Evolutionary conservation across 805 yeast genomes (phyloP).

Genomic region (Starmerella stellata): DNA sequence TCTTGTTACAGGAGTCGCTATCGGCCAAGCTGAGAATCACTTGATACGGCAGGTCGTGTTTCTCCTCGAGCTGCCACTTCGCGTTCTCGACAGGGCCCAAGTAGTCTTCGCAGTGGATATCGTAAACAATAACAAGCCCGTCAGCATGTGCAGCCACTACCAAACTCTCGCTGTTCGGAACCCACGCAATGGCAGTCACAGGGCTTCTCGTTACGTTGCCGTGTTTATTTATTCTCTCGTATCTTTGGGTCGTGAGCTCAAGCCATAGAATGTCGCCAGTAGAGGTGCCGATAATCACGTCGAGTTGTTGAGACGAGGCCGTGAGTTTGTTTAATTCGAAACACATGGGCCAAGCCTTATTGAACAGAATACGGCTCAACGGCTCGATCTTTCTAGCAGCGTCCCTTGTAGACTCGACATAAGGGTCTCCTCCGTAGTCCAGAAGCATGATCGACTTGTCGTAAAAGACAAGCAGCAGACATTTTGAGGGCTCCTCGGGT

Average conservation of each 20-base stretch:
- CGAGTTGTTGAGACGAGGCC: constrained; percentile 24
- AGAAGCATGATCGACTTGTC: constrained; percentile 12
- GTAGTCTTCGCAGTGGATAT: constrained; percentile 33
- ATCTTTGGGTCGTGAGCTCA: constrained; percentile 34
- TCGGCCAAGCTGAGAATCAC: constrained; percentile 2
- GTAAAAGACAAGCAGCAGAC: constrained; percentile 17
- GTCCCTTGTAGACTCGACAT: too few species aligned
- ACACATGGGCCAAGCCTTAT: constrained; percentile 26
- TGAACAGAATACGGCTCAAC: constrained; percentile 24
- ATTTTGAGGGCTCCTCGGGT: constrained; percentile 23
- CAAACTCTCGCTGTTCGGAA: constrained; percentile 27
- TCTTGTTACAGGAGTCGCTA: constrained; percentile 3
- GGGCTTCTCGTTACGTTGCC: constrained; percentile 30
- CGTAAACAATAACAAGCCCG: constrained; percentile 40
- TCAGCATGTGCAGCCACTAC: constrained; percentile 44
- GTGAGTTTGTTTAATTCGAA: constrained; percentile 23
- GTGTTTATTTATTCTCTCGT: constrained; percentile 35
- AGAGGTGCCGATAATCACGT: constrained; percentile 42
- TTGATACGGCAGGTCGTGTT: not conserved
- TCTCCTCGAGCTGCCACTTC: not conserved
- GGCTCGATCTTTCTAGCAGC: constrained; percentile 19
- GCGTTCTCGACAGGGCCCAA: constrained; percentile 2
- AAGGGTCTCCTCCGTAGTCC: constrained; percentile 21
- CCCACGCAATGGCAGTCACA: constrained; percentile 33
- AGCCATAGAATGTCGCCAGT: constrained; percentile 50